Evolutionary conservation across 768 basidiomycete genomes (phyloP), one percentile per base, ranked within the genome.

Genomic region (Suillus clintonianus): DNA sequence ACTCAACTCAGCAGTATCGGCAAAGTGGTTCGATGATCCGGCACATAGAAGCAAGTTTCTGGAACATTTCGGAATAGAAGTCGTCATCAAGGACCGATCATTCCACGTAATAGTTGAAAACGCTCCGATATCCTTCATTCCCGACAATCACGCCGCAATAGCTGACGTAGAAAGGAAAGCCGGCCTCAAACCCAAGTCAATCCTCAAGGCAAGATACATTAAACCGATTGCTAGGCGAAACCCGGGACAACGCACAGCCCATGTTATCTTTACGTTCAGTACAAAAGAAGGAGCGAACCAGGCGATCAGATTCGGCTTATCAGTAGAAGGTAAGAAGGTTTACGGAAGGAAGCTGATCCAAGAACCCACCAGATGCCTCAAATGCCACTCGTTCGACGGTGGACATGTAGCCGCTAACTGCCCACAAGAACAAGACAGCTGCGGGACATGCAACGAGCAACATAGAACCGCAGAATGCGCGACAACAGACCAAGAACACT

Each of bases 211-310:
- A 0, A 60, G 64, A 17, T 80, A 65, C 68, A 72, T 78, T 32
- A 77, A 78, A 43, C 66, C 71, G 0, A 19, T 61, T 30, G 62
- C 1, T 62, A 43, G 45, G 14, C 6, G 72, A 0, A 10, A 19
- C 0, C 36, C 37, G 9, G 53, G 47, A 0, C 79, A 78, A 57
- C 56, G 48, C 2, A 60, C 61, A 0, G 74, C 74, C 2, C 71
- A 76, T 58, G 50, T 69, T 0, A 68, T 76, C n/a, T 32, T 78
- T 5, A 64, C 60, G 0, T 68, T 78, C 62, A 43, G 9, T 15
- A 5, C 43, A 59, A 8, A 61, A n/a, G 45, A 70, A 19, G 50
- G 62, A 15, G 74, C 73, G 3, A 78, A 78, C 68, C n/a, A 42
- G 1, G 68, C 65, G 2, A 66, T 77, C n/a, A 6, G 37, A n/a